Conservation (phyloP, 2,329 filamentous ascomycete species). For the Aspergillus ruber region DNA sequence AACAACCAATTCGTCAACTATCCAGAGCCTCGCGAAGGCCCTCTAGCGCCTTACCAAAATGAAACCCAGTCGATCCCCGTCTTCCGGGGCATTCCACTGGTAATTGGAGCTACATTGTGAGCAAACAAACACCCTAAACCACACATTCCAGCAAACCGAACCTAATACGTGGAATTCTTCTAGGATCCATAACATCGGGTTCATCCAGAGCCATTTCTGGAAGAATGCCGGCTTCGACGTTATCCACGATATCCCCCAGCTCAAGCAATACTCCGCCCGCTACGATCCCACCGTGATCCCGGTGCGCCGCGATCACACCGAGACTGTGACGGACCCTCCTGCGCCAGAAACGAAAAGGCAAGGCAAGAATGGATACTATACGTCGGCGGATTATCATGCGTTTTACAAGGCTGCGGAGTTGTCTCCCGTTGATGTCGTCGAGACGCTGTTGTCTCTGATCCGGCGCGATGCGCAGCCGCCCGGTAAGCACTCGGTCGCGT, state of each 20-base stretch:
- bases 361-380: constrained; percentile 51
- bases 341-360: constrained; percentile 20
- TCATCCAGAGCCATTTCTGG: constrained; percentile 63
- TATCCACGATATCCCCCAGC: constrained; percentile 49
- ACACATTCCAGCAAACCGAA: background rate
- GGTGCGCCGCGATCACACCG: constrained; percentile 10
- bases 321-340: constrained; percentile 18
- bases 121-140: constrained; percentile 16
- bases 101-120: constrained; percentile 57
- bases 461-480: constrained; percentile 49
- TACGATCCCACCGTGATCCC: constrained; percentile 55
- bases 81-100: constrained; percentile 59
- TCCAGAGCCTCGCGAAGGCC: constrained; percentile 34
- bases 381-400: constrained; percentile 68
- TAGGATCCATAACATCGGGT: constrained; percentile 53
- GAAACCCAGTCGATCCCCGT: constrained; percentile 60
- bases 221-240: constrained; percentile 60
- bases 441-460: constrained; percentile 66
- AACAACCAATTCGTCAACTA: constrained; percentile 27
- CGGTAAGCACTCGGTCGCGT: constrained; percentile 63
- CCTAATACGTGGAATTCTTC: background rate
- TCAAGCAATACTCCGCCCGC: constrained; percentile 50
- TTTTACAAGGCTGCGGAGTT: constrained; percentile 63
- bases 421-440: constrained; percentile 66
- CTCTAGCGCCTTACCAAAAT: constrained; percentile 40